Base-by-base conservation (phyloP, 805 yeast genomes). In the Schwanniomyces occidentalis region DNA sequence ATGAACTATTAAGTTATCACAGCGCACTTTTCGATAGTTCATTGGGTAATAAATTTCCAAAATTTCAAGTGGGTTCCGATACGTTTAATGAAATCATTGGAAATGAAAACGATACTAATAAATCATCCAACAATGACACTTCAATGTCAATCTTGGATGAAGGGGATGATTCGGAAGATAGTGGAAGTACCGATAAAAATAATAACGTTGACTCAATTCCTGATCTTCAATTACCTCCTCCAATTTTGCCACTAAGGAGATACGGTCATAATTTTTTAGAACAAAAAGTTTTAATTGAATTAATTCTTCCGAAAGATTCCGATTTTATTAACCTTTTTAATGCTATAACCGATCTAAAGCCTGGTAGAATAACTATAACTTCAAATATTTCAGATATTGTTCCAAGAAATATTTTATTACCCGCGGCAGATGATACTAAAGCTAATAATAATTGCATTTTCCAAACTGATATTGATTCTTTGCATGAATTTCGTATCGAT, bases 191-290 rank as follows among this genome's bases (percentile, higher is more conserved):
- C 6, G 62, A 54, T 8, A 62, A 58, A 32, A 44, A 46, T 27
- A 69, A 65, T 24, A 70, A 65, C 24, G 65, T 77, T 6, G 95
- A 88, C 45, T 73, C 80, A 12, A 91, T 93, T 35, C 98, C 99
- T 0, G 96, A 88, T 49, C 73, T 93, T 31, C 78, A 89, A 15
- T 69, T 93, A 38, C 99, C 99, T 0, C 99, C 99, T 1, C 99
- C 99, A 3, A 87, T 93, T 35, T 79, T 93, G 32, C 99, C 99
- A 0, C 65, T 93, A 35, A 74, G 96, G 50, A 78, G 95, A 49
- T 93, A 93, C 55, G 99, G 99, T 10, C 99, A 93, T 61, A 93
- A 88, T 57, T 93, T 89, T 65, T 64, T 93, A 51, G 98, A 93
- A 54, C 86, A 85, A 55, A 88, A 87, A 57, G 87, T 87, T 4